Base-by-base conservation (phyloP, 306 rosid species). In the Corylus avellana region DNA sequence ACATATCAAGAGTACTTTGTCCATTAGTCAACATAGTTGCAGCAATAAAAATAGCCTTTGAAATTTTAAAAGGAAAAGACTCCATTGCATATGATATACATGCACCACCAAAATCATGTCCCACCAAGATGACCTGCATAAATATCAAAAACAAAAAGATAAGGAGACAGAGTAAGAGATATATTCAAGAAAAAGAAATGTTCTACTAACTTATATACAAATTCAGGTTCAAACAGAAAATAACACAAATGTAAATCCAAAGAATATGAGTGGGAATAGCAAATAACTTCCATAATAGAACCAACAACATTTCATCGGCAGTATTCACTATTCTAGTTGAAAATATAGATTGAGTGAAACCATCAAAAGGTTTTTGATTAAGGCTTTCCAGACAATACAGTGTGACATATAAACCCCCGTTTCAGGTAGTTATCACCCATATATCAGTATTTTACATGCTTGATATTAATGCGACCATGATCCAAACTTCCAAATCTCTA, bases 31-130 rank as follows among this genome's bases (percentile, higher is more conserved):
- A 78, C 98, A 96, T 93, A 71, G 99, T 88, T 0, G 99, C 99
- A 74, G 97, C 96, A 84, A 96, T 68, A 82, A 96, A 96, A 76
- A 96, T 73, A 69, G 98, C 92, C 86, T 91, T 96, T 25, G 99
- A 86, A 84, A 96, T 82, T 77, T 90, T 96, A 42, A 16, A 78
- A 16, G 98, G 96, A 84, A 87, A 93, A 78, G 86, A 75, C 80
- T 96, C 99, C 99, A 89, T 96, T 73, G 94, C 93, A 87, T 89
- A 86, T 4, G 98, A 90, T 80, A 93, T 88, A 77, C 99, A 91
- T 25, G 96, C 88, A 71, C 99, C 99, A 54, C 99, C 99, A 71
- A 96, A 90, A 89, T 96, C 99, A 86, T 96, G 99, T 53, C 99
- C 99, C 80, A 87, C 98, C 89, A 96, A 81, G 79, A 96, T 91